A percentile compares a stretch with the other conserved stretches of the same genome.
These are phyloP conservation scores for Penicillium atrosanguineum DNA, from an alignment of 495 filamentous ascomycete species.

Conservation along the genomic window DNA sequence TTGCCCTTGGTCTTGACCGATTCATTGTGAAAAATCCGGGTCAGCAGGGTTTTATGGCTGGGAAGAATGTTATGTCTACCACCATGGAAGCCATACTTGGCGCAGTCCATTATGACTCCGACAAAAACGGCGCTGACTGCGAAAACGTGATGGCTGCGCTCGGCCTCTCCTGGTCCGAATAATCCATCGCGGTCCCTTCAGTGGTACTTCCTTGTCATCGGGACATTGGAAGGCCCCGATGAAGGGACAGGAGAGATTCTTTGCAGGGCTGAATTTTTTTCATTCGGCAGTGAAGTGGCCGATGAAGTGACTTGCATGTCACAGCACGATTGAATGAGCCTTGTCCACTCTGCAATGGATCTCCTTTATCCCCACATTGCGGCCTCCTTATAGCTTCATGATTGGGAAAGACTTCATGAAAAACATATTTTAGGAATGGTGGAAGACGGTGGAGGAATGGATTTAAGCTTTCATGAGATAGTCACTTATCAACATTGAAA, in stretches of 20 bases:
- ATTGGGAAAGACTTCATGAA: neutral
- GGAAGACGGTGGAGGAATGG: too few species aligned
- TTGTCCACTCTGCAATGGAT: neutral
- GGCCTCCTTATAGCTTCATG: neutral
- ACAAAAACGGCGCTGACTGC: neutral
- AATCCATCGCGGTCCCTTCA: neutral
- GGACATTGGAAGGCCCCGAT: neutral
- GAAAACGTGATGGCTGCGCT: constrained; percentile 1
- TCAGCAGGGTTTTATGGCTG: neutral
- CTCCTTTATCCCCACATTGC: neutral
- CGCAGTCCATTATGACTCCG: neutral
- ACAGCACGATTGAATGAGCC: constrained; percentile 2
- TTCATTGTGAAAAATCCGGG: constrained; percentile 1
- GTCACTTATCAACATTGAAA: constrained; percentile 3
- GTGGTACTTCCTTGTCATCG: neutral
- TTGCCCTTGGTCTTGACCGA: neutral
- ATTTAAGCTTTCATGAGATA: neutral
- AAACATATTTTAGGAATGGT: too few species aligned
- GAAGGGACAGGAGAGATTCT: neutral
- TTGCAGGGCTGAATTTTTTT: neutral
- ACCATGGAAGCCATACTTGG: constrained; percentile 1
- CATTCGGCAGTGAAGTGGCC: constrained; percentile 6
- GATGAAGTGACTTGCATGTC: neutral
- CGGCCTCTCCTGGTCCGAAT: neutral
- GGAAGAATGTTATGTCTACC: neutral